Evolutionary conservation across 768 basidiomycete genomes (phyloP).

Genomic region (Phaeotremella fagi): DNA sequence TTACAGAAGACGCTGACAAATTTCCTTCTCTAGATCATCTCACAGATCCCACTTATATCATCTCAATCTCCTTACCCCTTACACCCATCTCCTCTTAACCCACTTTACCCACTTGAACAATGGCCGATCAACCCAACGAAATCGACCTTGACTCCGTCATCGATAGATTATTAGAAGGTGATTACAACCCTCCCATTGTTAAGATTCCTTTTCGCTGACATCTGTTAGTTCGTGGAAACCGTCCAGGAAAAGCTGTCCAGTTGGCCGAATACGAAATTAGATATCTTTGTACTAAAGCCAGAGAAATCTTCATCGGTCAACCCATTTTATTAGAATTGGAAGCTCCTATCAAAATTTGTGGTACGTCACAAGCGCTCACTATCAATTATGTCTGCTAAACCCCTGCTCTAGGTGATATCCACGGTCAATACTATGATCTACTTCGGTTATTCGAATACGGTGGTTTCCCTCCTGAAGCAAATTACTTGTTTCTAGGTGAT

Average conservation of each 20-base stretch:
- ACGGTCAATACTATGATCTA: constrained; percentile 98
- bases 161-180: constrained; percentile 95
- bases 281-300: constrained; percentile 94
- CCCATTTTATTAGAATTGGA: constrained; percentile 96
- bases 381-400: constrained; percentile 14
- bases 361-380: constrained; percentile 54
- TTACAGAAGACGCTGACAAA: no score
- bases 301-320: constrained; percentile 99
- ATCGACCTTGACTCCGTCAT: constrained; percentile 99
- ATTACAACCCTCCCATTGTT: constrained; percentile 38
- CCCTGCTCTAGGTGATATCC: constrained; percentile 75
- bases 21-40: no score
- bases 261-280: constrained; percentile 99
- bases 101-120: constrained; percentile 8
- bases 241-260: constrained; percentile 96
- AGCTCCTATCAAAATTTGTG: constrained; percentile 99
- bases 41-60: no score
- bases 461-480: constrained; percentile 98
- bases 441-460: constrained; percentile 97
- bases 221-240: constrained; percentile 86
- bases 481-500: constrained; percentile 99
- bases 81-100: background rate
- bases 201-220: background rate
- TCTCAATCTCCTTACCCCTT: constrained; percentile 2
- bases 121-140: constrained; percentile 56